A percentile compares a stretch with the other conserved stretches of the same genome.
These are phyloP conservation scores for Apiosordaria backusii DNA, from an alignment of 495 filamentous ascomycete species.

Conservation along the genomic window DNA sequence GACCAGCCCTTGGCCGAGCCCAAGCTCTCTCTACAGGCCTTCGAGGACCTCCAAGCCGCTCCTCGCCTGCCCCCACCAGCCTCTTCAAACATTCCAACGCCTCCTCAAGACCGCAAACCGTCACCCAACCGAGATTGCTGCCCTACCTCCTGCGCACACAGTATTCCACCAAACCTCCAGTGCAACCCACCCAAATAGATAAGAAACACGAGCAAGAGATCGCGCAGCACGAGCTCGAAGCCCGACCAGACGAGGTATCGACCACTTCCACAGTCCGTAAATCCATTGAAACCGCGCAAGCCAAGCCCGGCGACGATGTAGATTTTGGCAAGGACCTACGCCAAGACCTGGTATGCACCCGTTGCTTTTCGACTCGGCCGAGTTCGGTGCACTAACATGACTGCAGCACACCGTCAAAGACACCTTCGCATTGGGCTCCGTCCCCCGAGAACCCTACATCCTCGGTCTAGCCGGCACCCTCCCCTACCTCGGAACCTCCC, in stretches of 20 bases:
- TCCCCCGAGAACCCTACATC: constrained; percentile 75
- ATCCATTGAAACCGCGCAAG: constrained; percentile 44
- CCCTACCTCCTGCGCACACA: neutral
- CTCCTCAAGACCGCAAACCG: neutral
- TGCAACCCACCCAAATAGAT: constrained; percentile 41
- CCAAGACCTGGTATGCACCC: constrained; percentile 64
- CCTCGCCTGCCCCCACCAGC: neutral
- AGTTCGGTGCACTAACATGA: neutral
- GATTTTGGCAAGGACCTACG: constrained; percentile 69
- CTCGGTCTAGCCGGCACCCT: constrained; percentile 86
- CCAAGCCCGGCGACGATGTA: constrained; percentile 41
- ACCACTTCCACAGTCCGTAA: constrained; percentile 54
- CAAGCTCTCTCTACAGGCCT: neutral
- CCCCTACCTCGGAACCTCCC: constrained; percentile 84
- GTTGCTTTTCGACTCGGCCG: neutral
- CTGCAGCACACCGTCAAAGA: constrained; percentile 73
- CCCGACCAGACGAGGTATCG: constrained; percentile 57
- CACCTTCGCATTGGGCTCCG: constrained; percentile 73
- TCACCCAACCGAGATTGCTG: neutral
- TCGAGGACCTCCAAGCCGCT: neutral
- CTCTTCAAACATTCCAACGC: neutral
- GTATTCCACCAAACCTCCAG: constrained; percentile 28
- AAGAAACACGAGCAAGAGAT: constrained; percentile 50
- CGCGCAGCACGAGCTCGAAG: constrained; percentile 48
- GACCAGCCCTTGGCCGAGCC: neutral